Conservation (phyloP, 23 red algal genomes). For the Gracilaria caudata region DNA sequence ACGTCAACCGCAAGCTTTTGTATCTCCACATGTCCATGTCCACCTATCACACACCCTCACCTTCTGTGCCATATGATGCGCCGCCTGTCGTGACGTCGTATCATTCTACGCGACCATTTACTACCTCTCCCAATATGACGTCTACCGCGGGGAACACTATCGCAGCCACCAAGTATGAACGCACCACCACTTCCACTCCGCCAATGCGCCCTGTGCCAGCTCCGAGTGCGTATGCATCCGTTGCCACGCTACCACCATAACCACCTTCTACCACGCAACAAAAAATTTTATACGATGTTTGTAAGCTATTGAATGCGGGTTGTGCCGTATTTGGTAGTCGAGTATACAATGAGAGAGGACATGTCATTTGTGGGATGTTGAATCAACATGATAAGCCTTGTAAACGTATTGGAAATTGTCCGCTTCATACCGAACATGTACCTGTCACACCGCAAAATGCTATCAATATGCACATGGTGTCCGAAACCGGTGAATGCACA, state of each 20-base stretch:
- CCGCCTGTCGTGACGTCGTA: too few species aligned
- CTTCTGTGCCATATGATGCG: too few species aligned
- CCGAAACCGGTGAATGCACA: not conserved
- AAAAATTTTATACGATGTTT: slow-evolving; percentile 39
- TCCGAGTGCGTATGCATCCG: not conserved
- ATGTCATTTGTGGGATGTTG: slow-evolving; percentile 60
- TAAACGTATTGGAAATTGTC: slow-evolving; percentile 69
- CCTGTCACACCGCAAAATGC: slow-evolving; percentile 37
- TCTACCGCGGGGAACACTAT: too few species aligned
- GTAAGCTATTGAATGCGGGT: slow-evolving; percentile 32
- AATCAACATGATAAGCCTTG: slow-evolving; percentile 78
- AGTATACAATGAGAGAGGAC: slow-evolving; percentile 60
- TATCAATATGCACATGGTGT: slow-evolving; percentile 32
- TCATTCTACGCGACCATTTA: too few species aligned
- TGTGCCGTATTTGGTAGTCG: slow-evolving; percentile 41
- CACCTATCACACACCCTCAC: too few species aligned
- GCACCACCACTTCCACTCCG: not conserved
- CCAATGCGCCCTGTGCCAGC: not conserved
- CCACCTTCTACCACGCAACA: not conserved
- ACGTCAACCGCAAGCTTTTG: too few species aligned
- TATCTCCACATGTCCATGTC: too few species aligned
- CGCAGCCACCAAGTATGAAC: not conserved
- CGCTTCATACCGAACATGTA: slow-evolving; percentile 29
- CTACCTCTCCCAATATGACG: too few species aligned
- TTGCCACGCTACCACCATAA: not conserved